Conservation (phyloP, 208 protist species). For the Jaenimonas drosophilae region DNA sequence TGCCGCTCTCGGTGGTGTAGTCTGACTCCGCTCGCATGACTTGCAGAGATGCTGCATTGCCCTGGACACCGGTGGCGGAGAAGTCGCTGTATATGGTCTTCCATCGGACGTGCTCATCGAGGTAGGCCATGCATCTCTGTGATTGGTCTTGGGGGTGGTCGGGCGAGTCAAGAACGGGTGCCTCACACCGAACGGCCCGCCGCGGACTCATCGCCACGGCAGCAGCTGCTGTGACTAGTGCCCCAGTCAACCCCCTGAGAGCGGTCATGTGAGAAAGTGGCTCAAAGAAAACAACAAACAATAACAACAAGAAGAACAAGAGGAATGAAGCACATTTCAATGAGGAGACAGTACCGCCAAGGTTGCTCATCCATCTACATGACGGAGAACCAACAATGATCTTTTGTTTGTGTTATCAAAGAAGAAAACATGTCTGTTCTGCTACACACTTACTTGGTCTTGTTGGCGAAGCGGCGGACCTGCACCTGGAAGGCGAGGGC, state of each 20-base stretch:
- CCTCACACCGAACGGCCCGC: not conserved
- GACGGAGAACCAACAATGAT: too few relatives aligned
- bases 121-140: not conserved
- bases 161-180: constrained; percentile 2
- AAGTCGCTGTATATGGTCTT: not conserved
- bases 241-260: too few relatives aligned
- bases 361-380: too few relatives aligned
- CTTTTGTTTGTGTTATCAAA: too few relatives aligned
- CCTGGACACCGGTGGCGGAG: not conserved
- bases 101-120: not conserved
- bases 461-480: constrained; percentile 44
- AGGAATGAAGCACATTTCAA: not conserved
- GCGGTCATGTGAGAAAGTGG: constrained; percentile 1
- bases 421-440: too few relatives aligned
- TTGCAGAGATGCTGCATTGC: constrained; percentile 9
- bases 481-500: constrained; percentile 90
- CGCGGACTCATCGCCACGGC: too few relatives aligned
- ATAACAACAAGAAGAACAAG: not conserved
- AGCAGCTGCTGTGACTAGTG: too few relatives aligned
- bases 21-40: constrained; percentile 19
- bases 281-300: constrained; percentile 3
- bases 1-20: constrained; percentile 15
- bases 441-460: too few relatives aligned
- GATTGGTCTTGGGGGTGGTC: not conserved
- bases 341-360: too few relatives aligned